Conservation (phyloP, 108 stramenopile genomes). For the Aurantiochytrium sp. region DNA sequence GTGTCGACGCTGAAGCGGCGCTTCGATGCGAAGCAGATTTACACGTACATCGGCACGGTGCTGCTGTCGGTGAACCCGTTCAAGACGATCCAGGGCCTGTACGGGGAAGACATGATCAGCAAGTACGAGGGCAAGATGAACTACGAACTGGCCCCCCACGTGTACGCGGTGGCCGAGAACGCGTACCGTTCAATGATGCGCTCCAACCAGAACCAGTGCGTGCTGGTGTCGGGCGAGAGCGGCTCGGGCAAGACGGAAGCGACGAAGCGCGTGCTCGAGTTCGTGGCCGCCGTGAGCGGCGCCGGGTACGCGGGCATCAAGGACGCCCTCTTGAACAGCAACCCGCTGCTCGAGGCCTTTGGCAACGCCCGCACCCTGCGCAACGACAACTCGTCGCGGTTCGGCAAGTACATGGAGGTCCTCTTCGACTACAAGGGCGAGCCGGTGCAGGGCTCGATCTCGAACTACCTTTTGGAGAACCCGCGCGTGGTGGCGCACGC, state of each 20-base stretch:
- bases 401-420: slow-evolving; percentile 89
- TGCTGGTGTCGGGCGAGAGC: neutral
- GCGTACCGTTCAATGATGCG: slow-evolving; percentile 89
- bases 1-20: slow-evolving; percentile 77
- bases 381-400: slow-evolving; percentile 85
- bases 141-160: slow-evolving; percentile 70
- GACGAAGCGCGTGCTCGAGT: slow-evolving; percentile 91
- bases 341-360: slow-evolving; percentile 84
- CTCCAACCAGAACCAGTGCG: neutral
- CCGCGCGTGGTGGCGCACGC: slow-evolving; percentile 60
- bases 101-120: neutral
- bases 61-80: slow-evolving; percentile 93
- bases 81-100: slow-evolving; percentile 54
- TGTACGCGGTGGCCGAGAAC: slow-evolving; percentile 82
- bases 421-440: slow-evolving; percentile 39
- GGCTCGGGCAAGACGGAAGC: slow-evolving; percentile 20
- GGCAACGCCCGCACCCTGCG: slow-evolving; percentile 80
- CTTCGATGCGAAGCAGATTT: slow-evolving; percentile 80
- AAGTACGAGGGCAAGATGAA: neutral
- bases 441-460: slow-evolving; percentile 31
- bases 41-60: slow-evolving; percentile 88
- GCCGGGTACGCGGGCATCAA: slow-evolving; percentile 35
- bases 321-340: slow-evolving; percentile 76
- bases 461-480: slow-evolving; percentile 61
- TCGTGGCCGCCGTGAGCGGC: slow-evolving; percentile 73